phyloP scores from a whole-genome alignment of 108 stramenopile species.

The Cyclotella choctawhatcheeana region DNA sequence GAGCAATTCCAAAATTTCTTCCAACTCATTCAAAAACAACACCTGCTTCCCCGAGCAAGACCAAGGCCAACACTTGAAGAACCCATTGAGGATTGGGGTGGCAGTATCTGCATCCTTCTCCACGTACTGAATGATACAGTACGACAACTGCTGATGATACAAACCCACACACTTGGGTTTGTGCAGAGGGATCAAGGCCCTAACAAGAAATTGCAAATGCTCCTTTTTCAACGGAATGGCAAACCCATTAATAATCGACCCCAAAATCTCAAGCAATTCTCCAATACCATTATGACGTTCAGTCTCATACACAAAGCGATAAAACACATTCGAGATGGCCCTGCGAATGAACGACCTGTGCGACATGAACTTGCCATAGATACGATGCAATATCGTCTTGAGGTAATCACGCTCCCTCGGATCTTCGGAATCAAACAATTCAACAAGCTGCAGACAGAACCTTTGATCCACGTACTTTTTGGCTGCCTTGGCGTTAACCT shows the following conservation, averaged over 20 bases:
- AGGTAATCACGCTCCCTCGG: constrained; percentile 99
- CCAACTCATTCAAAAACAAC: constrained; percentile 96
- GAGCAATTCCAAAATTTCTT: constrained; percentile 96
- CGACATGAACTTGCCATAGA: constrained; percentile 99
- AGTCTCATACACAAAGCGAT: constrained; percentile 96
- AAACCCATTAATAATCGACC: constrained; percentile 98
- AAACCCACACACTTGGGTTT: constrained; percentile 96
- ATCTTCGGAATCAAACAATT: constrained; percentile 98
- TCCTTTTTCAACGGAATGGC: constrained; percentile 97
- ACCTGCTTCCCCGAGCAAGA: constrained; percentile 93
- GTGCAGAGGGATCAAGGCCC: constrained; percentile 97
- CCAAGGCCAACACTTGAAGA: constrained; percentile 99
- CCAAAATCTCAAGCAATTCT: constrained; percentile 98
- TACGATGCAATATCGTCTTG: constrained; percentile 98
- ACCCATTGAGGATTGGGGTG: constrained; percentile 94
- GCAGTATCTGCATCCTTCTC: constrained; percentile 99
- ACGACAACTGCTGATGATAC: constrained; percentile 99
- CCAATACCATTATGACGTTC: constrained; percentile 98
- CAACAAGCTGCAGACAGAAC: constrained; percentile 95
- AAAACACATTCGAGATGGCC: constrained; percentile 96
- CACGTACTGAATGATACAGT: constrained; percentile 99
- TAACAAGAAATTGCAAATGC: constrained; percentile 95
- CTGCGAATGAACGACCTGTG: constrained; percentile 97
- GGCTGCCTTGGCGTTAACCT: constrained; percentile 98
- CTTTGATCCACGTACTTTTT: constrained; percentile 97